Conservation (phyloP, 2,329 filamentous ascomycete species). For the Ophiocordyceps camponoti-leonardi region DNA sequence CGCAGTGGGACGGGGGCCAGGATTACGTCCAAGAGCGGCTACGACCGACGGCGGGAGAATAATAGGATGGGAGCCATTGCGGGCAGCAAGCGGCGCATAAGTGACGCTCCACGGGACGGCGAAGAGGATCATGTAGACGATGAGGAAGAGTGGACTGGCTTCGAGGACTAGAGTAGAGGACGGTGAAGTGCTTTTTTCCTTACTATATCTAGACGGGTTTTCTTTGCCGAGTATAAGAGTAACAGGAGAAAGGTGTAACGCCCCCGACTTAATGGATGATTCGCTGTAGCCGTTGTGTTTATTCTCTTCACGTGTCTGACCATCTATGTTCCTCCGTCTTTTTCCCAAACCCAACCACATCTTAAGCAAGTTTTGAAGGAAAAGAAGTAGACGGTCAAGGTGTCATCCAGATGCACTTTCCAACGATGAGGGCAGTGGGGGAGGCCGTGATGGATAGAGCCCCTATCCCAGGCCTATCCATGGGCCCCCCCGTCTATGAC, state of each 20-base stretch:
- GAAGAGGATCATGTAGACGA: conserved; percentile 5
- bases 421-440: too few relatives aligned
- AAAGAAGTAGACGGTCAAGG: too few relatives aligned
- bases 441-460: too few relatives aligned
- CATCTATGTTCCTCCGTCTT: too few relatives aligned
- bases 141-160: conserved; percentile 30
- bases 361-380: too few relatives aligned
- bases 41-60: conserved; percentile 51
- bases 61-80: conserved; percentile 46
- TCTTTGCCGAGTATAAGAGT: too few relatives aligned
- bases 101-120: conserved; percentile 2
- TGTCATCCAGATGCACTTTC: too few relatives aligned
- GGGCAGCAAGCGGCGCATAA: conserved; percentile 36
- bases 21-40: conserved; percentile 74
- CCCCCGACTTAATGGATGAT: not conserved
- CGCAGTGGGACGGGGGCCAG: conserved; percentile 29
- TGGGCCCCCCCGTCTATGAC: too few relatives aligned
- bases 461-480: too few relatives aligned
- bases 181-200: not conserved
- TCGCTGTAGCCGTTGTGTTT: too few relatives aligned
- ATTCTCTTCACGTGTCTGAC: too few relatives aligned
- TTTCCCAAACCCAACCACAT: too few relatives aligned
- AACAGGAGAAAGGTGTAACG: not conserved
- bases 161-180: conserved; percentile 21
- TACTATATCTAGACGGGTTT: not conserved